Base-by-base conservation (phyloP, 192 early-diverging fungal species). In the Lobulomyces angularis region DNA sequence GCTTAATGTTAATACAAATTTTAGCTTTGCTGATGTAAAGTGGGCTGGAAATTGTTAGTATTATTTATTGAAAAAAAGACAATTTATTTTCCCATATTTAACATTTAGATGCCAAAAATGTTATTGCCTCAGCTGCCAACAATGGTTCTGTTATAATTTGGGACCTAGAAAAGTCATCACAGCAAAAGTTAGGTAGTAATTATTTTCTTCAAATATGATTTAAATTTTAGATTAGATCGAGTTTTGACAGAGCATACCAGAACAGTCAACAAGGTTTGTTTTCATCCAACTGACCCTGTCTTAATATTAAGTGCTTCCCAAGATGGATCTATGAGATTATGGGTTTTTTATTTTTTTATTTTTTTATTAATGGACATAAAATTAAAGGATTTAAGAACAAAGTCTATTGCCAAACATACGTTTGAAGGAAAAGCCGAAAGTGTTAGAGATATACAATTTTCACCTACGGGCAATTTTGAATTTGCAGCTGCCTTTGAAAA, bases 401-500 rank as follows among this genome's bases (percentile, higher is more conserved):
- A 51, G 28, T 46, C 50, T 30, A 38, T 48, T 5, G 64, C 80
- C 1, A 53, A 61, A 3, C 30, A 61, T n/a, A 56, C 67, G 7
- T 82, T 87, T 57, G 77, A 84, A 37, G 79, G 81, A 23, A 80
- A 74, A 33, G 72, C 76, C 14, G 84, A 88, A 27, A 62, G 64
- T 48, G 86, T 86, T 14, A 53, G 86, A 25, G 86, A 88, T 51
- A 74, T 82, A 0, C 80, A 84, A 35, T 88, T 88, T 50, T 75
- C 69, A 53, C 77, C 81, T 0, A 41, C 64, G 2, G 55, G 54
- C 33, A 35, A 49, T 17, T 55, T 51, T 45, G 80, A 85, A 43
- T 82, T 89, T 50, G 78, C 67, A 12, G 81, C 86, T 20, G 86
- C 75, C 0, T 85, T 85, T 50, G 86, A 89, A 23, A 87, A 77